A percentile compares a stretch with the other conserved stretches of the same genome.
Conservation (phyloP, 306 rosid species). For the Quercus dentata region DNA sequence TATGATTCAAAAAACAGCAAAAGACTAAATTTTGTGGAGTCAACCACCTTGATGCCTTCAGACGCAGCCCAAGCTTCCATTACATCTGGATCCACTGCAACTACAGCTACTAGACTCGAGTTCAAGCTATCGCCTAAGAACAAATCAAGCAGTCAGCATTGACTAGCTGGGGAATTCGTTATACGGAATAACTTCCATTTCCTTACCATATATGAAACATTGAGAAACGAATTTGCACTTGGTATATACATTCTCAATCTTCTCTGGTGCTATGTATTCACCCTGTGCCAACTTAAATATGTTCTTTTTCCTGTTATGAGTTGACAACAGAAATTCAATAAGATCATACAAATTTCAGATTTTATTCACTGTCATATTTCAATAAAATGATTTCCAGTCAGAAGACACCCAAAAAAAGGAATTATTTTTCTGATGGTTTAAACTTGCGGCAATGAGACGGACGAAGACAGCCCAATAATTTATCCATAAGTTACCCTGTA, state of each 20-base stretch:
- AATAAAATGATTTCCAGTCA: not conserved
- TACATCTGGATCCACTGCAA: slow-evolving; percentile 72
- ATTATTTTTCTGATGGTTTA: not conserved
- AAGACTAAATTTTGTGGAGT: not conserved
- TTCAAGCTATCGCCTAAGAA: slow-evolving; percentile 90
- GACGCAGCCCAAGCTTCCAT: slow-evolving; percentile 83
- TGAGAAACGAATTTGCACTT: slow-evolving; percentile 88
- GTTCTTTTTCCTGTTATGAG: slow-evolving; percentile 79
- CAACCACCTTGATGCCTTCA: slow-evolving; percentile 61
- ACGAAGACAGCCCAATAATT: not conserved
- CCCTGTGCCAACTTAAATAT: slow-evolving; percentile 99
- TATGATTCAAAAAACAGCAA: not conserved
- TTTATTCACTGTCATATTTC: not conserved
- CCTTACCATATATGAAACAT: slow-evolving; percentile 88
- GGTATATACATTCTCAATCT: slow-evolving; percentile 87
- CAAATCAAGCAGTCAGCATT: slow-evolving; percentile 28
- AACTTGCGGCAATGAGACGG: not conserved
- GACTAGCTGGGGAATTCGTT: not conserved
- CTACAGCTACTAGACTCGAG: slow-evolving; percentile 76
- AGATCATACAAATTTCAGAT: not conserved
- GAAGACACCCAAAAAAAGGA: not conserved
- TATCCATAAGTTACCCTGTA: no score
- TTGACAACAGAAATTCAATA: slow-evolving; percentile 12
- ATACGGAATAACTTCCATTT: slow-evolving; percentile 12
- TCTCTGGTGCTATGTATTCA: slow-evolving; percentile 98